Evolutionary conservation across 768 basidiomycete genomes (phyloP).

Genomic region (Pilatotrama ljubarskyi): DNA sequence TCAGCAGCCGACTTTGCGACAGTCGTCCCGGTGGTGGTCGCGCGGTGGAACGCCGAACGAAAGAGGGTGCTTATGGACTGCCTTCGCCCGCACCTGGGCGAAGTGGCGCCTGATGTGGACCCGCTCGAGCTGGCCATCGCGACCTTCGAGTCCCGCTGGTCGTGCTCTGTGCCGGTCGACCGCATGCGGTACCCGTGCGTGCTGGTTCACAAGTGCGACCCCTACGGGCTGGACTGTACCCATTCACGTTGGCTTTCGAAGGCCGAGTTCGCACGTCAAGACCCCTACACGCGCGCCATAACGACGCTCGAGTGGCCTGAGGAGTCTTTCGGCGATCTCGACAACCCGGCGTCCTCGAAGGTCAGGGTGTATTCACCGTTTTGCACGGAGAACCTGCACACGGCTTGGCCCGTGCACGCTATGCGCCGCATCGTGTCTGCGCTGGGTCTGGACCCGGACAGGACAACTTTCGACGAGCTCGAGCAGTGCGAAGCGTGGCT

Average conservation of each 20-base stretch:
- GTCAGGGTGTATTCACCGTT: not conserved
- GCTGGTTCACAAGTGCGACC: too few relatives aligned
- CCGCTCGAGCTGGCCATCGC: not conserved
- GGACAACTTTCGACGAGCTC: not conserved
- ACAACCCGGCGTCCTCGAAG: too few relatives aligned
- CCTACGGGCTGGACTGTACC: too few relatives aligned
- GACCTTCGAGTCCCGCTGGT: not conserved
- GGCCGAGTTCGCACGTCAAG: too few relatives aligned
- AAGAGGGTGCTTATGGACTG: not conserved
- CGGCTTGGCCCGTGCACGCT: not conserved
- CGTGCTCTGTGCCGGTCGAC: too few relatives aligned
- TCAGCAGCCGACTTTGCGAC: not conserved
- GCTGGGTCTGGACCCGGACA: not conserved
- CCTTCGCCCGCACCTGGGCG: not conserved
- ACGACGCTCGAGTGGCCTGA: too few relatives aligned
- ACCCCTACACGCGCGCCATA: too few relatives aligned
- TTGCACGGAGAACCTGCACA: not conserved
- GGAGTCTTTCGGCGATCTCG: too few relatives aligned
- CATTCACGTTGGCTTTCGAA: too few relatives aligned
- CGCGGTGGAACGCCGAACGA: not conserved
- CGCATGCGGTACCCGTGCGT: not conserved
- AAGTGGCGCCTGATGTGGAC: not conserved
- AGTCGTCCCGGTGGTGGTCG: not conserved
- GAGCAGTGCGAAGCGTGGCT: not conserved
- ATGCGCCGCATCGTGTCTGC: not conserved